Evolutionary conservation across 805 yeast species (phyloP), one percentile per base, ranked within the genome.

Genomic region (Clavispora phyllophila): DNA sequence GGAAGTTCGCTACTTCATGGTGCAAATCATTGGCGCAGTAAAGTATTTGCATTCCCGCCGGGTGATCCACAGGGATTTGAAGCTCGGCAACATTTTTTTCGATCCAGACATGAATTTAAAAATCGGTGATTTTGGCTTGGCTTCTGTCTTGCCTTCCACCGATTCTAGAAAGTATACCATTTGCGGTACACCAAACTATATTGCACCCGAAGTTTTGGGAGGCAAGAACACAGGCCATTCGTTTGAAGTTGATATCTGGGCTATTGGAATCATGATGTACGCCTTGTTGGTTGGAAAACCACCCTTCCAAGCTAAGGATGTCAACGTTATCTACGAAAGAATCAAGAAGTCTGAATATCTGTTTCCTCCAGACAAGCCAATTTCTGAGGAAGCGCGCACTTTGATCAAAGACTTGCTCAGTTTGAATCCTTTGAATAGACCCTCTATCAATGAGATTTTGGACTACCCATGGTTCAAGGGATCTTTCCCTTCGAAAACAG

Each of bases 101-200:
- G 99, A 93, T 62, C 86, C 88, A 9, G 76, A 87, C 37, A 93
- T 91, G 96, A 87, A 89, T 63, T 76, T 91, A 58, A 93, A 93
- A 62, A 85, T 93, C 48, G 99, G 99, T 50, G 99, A 93, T 64
- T 93, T 93, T 68, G 99, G 99, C 25, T 75, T 93, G 46, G 99
- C 99, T n/a, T 89, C 97, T 1, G 84, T 87, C n/a, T 74, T 93
- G 48, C 85, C 84, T 34, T 71, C 79, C 18, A 56, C 56, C 34
- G 76, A 75, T 44, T 87, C 87, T 39, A 81, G 91, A 51, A 88
- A 91, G 58, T 86, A 83, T 61, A 91, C 99, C 35, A 87, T 93
- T 43, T 93, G 99, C 65, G 99, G 99, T 42, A 93, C 99, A 19
- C 99, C 99, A 46, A 93, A 93, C 66, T 93, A 93, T 62, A 93